A percentile compares a stretch with the other conserved stretches of the same genome.
These are phyloP conservation scores for Jackrogersella multiformis DNA, from an alignment of 495 filamentous ascomycete genomes.

Conservation along the genomic window DNA sequence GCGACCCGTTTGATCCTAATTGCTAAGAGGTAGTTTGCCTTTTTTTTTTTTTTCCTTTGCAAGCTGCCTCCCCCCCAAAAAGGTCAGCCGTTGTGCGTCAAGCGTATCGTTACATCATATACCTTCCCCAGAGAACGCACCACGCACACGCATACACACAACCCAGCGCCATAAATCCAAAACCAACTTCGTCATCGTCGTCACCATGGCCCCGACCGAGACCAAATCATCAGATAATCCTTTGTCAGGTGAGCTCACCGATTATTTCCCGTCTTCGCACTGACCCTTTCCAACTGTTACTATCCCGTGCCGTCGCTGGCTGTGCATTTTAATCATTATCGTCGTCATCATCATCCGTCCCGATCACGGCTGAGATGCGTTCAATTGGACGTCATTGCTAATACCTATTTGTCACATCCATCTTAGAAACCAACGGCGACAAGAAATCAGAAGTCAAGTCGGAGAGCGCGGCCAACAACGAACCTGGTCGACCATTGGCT, in stretches of 20 bases:
- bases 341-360: background rate
- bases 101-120: constrained; percentile 50
- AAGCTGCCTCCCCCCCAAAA: constrained; percentile 46
- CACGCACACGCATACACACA: constrained; percentile 22
- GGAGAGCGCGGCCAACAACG: constrained; percentile 49
- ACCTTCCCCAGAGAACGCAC: constrained; percentile 37
- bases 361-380: constrained; percentile 26
- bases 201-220: constrained; percentile 48
- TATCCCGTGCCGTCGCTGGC: constrained; percentile 19
- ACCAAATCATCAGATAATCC: constrained; percentile 47
- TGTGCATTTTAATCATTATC: constrained; percentile 12
- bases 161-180: constrained; percentile 41
- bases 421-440: constrained; percentile 45
- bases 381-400: constrained; percentile 41
- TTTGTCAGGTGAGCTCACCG: constrained; percentile 44
- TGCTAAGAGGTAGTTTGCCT: constrained; percentile 45
- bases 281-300: constrained; percentile 25
- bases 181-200: constrained; percentile 49
- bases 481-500: constrained; percentile 66
- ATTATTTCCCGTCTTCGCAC: constrained; percentile 24
- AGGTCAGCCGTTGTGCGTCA: constrained; percentile 45
- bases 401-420: constrained; percentile 26
- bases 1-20: constrained; percentile 31
- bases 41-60: constrained; percentile 34
- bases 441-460: constrained; percentile 53